Evolutionary conservation across 306 rosid species (phyloP), one percentile per base, ranked within the genome.

Genomic region (Pyrus communis): DNA sequence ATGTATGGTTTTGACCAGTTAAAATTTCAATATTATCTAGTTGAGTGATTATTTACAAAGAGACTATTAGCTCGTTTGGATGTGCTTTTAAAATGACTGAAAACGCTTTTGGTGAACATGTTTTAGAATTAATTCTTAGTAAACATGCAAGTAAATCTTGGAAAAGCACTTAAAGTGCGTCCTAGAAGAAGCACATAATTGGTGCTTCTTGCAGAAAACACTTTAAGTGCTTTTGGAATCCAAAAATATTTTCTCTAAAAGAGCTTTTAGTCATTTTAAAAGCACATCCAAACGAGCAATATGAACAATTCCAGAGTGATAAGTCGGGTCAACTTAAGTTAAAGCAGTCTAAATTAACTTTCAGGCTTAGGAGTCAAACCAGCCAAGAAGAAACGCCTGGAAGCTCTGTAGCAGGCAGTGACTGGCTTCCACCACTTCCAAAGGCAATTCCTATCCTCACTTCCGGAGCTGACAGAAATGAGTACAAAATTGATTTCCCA

Each of bases 351-450:
- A 38, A 75, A 64, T 33, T 17, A 15, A 19, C 28, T 23, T 71
- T 63, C 28, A 59, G 46, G 74, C 42, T 77, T 59, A 74, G 68
- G 75, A 77, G n/a, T 69, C 84, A 70, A 61, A 96, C 99, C 97
- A 96, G 90, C 97, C 97, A 96, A 75, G 93, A 86, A 79, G 97
- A 91, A 81, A 96, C 99, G 7, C 86, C 97, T 6, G 99, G 99
- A 79, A 93, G 91, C 82, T 85, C 99, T 1, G 99, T 96, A 67
- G 96, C 98, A 75, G 99, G 99, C 83, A 92, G 84, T 23, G 98
- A 84, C 73, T 96, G 98, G 88, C 98, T 92, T 75, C 93, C 97
- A 23, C 97, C 99, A 62, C 99, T 96, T 82, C 99, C 99, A 80
- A 96, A 92, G 81, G 98, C 99, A 76, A 96, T 67, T 73, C 98